These are phyloP conservation scores for Penicillium sp. DNA, from an alignment of 2,329 filamentous ascomycete species.

Conservation along the genomic window DNA sequence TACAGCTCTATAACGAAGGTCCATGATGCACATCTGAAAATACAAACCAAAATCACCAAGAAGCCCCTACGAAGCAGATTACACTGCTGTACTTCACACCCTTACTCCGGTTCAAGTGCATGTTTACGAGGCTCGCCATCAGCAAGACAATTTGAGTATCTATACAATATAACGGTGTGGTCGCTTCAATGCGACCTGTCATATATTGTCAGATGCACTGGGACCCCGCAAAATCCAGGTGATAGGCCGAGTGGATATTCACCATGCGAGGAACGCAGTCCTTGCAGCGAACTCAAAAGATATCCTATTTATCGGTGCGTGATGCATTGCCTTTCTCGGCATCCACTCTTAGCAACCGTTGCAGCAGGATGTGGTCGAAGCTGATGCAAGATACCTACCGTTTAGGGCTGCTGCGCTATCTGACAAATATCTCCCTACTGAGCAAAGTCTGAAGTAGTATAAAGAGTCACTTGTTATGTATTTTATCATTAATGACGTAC, in stretches of 20 bases:
- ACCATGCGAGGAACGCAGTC: conserved; percentile 32
- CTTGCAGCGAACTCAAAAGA: conserved; percentile 37
- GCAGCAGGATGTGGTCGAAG: conserved; percentile 28
- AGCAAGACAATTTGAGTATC: conserved; percentile 22
- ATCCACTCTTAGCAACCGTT: conserved; percentile 27
- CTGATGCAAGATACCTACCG: conserved; percentile 22
- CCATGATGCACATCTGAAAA: not conserved
- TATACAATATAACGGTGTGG: conserved; percentile 19
- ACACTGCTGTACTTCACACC: not conserved
- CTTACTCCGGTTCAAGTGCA: not conserved
- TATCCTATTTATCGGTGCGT: conserved; percentile 28
- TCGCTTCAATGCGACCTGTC: conserved; percentile 28
- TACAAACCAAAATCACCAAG: not conserved
- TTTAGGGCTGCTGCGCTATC: not conserved
- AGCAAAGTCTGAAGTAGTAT: not conserved
- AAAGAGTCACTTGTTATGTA: not conserved
- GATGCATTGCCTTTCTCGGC: conserved; percentile 26
- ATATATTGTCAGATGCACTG: conserved; percentile 1
- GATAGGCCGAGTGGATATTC: not conserved
- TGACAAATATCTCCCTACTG: not conserved
- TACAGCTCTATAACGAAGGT: conserved; percentile 13
- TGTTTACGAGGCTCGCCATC: not conserved
- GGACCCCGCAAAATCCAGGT: not conserved
- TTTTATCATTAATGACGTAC: not conserved
- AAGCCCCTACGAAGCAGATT: no score